These are phyloP conservation scores for Entoloma clypeatum DNA, from an alignment of 1,284 basidiomycete genomes.

Conservation along the genomic window DNA sequence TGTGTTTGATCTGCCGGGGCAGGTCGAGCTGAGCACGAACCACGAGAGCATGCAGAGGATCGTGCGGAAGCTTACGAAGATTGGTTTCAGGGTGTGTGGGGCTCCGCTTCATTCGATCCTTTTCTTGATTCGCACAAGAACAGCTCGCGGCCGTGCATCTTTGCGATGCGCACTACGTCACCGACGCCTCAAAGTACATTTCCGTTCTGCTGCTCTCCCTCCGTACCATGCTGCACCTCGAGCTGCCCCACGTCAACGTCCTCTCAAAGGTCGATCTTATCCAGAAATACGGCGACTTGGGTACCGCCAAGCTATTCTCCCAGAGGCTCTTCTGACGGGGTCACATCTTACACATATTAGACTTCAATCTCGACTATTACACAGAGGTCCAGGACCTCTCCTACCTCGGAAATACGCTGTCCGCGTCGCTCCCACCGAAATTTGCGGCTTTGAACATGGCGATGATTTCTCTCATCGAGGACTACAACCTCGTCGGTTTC, in stretches of 20 bases:
- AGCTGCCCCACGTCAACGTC: constrained; percentile 96
- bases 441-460: constrained; percentile 83
- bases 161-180: constrained; percentile 96
- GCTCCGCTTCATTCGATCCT: neutral
- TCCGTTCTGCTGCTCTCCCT: constrained; percentile 90
- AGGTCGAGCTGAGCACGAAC: constrained; percentile 97
- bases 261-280: constrained; percentile 94
- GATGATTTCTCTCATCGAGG: constrained; percentile 89
- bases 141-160: constrained; percentile 94
- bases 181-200: constrained; percentile 93
- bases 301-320: constrained; percentile 39
- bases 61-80: constrained; percentile 68
- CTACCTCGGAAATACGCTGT: constrained; percentile 79
- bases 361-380: constrained; percentile 97
- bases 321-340: constrained; percentile 12
- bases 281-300: constrained; percentile 82
- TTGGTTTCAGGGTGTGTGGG: constrained; percentile 76
- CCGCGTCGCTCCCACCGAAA: constrained; percentile 57
- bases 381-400: constrained; percentile 97
- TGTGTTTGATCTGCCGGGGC: constrained; percentile 95
- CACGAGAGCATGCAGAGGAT: constrained; percentile 86
- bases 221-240: constrained; percentile 96
- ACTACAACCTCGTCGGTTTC: constrained; percentile 93
- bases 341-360: constrained; percentile 42
- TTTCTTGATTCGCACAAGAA: constrained; percentile 22